A percentile compares a stretch with the other conserved stretches of the same genome.
Conservation (phyloP, 495 filamentous ascomycete species). For the Xylaria sp. region DNA sequence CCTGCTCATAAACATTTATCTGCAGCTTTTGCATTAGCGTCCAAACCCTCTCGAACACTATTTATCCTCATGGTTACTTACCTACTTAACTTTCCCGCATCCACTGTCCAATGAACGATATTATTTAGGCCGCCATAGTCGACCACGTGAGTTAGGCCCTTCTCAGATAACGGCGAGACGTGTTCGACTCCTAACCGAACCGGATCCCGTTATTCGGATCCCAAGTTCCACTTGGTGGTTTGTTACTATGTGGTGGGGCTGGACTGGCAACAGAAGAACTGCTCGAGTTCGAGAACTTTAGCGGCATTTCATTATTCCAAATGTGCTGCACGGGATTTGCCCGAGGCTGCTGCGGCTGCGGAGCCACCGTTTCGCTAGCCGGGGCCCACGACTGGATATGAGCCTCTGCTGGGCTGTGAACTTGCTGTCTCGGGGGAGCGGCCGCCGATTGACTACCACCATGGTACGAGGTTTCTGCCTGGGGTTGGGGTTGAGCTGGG, state of each 20-base stretch:
- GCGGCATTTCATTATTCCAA: constrained; percentile 82
- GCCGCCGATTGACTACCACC: constrained; percentile 41
- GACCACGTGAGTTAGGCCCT: not conserved
- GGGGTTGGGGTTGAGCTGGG: constrained; percentile 24
- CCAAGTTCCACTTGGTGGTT: constrained; percentile 54
- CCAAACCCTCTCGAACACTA: not conserved
- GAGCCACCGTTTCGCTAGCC: constrained; percentile 51
- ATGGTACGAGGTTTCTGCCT: constrained; percentile 31
- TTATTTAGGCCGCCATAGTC: not conserved
- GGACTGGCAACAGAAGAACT: constrained; percentile 26
- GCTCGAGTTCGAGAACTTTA: constrained; percentile 65
- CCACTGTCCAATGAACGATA: not conserved
- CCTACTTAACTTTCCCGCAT: not conserved
- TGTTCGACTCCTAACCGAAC: constrained; percentile 56
- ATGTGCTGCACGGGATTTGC: constrained; percentile 61
- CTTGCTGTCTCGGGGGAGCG: constrained; percentile 45
- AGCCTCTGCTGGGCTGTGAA: constrained; percentile 47
- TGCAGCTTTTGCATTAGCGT: constrained; percentile 2
- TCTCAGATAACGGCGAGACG: constrained; percentile 9
- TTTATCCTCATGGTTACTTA: too few species aligned
- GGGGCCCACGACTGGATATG: constrained; percentile 57
- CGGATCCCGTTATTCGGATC: constrained; percentile 68
- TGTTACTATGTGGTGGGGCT: constrained; percentile 32
- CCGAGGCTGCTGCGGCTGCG: constrained; percentile 58
- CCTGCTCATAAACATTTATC: not conserved